Percentiles rank a stretch among this genome's conserved stretches.
Evolutionary conservation across 192 early-diverging fungal species (phyloP).

Genomic region (Umbelopsis vinacea): DNA sequence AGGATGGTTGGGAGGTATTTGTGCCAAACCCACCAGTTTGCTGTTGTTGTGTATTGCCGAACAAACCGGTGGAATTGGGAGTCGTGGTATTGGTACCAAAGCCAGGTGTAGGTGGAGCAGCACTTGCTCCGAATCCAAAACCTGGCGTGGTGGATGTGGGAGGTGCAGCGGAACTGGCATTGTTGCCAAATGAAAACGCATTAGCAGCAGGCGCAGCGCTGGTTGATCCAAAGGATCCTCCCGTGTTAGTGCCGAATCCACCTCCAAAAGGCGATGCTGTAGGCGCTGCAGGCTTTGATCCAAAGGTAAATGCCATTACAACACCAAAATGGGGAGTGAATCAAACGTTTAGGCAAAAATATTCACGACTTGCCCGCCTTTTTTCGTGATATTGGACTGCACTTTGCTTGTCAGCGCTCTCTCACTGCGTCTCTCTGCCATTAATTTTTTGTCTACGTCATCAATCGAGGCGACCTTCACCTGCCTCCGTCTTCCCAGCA

Average conservation of each 20-base stretch:
- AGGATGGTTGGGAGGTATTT: conserved; percentile 15
- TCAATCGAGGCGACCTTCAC: no score
- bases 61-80: neutral
- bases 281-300: conserved; percentile 10
- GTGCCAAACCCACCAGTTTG: conserved; percentile 14
- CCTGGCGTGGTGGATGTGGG: neutral
- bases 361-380: neutral
- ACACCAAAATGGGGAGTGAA: neutral
- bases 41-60: neutral
- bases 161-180: neutral
- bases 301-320: conserved; percentile 23
- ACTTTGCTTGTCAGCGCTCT: neutral
- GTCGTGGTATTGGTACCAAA: conserved; percentile 20
- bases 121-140: conserved; percentile 27
- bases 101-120: conserved; percentile 17
- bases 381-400: neutral
- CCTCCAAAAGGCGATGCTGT: neutral
- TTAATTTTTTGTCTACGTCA: no score
- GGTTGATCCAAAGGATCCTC: conserved; percentile 2
- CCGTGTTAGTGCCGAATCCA: conserved; percentile 3
- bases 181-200: conserved; percentile 7
- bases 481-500: no score
- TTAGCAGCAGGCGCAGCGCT: conserved; percentile 13
- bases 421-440: no score
- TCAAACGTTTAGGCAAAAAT: conserved; percentile 7